Percentiles rank a stretch among this genome's conserved stretches.
Evolutionary conservation across 2,329 filamentous ascomycete species (phyloP).

Genomic region (Aschersonia sp.): DNA sequence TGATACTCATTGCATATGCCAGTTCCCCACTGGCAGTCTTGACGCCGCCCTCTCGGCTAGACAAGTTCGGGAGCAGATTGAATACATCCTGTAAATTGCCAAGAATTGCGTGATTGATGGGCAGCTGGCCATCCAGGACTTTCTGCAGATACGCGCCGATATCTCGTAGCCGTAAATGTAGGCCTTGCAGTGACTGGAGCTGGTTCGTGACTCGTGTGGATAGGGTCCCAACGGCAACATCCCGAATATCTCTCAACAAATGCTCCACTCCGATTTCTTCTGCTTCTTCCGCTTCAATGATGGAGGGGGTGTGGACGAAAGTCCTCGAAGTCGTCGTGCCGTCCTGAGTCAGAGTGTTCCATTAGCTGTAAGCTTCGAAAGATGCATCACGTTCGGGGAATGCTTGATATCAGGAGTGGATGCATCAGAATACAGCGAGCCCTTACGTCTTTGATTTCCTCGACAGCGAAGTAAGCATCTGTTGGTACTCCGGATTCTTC

Average conservation of each 20-base stretch:
- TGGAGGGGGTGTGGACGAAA: constrained; percentile 94
- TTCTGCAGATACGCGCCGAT: constrained; percentile 94
- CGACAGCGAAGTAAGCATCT: constrained; percentile 96
- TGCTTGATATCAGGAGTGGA: background rate
- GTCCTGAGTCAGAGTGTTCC: constrained; percentile 42
- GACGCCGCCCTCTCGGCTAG: constrained; percentile 59
- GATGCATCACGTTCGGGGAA: background rate
- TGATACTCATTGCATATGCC: constrained; percentile 92
- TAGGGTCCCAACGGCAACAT: constrained; percentile 91
- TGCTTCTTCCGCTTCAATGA: constrained; percentile 96
- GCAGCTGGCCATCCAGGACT: constrained; percentile 81
- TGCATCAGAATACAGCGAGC: background rate
- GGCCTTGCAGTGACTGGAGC: constrained; percentile 88
- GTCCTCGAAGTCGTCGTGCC: constrained; percentile 94
- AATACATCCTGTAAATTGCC: constrained; percentile 99
- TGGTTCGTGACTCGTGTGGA: constrained; percentile 96
- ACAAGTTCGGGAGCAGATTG: constrained; percentile 92
- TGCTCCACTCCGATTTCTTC: constrained; percentile 99
- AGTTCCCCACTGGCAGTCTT: constrained; percentile 65
- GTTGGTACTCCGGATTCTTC: constrained; percentile 96
- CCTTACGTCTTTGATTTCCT: constrained; percentile 97
- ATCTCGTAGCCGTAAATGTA: constrained; percentile 86
- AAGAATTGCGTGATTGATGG: constrained; percentile 92
- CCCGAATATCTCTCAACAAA: constrained; percentile 90
- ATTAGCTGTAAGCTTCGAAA: background rate